Percentiles rank a stretch among this genome's conserved stretches.
phyloP scores from a whole-genome alignment of 768 basidiomycete species.

The Candolleomyces efflorescens region DNA sequence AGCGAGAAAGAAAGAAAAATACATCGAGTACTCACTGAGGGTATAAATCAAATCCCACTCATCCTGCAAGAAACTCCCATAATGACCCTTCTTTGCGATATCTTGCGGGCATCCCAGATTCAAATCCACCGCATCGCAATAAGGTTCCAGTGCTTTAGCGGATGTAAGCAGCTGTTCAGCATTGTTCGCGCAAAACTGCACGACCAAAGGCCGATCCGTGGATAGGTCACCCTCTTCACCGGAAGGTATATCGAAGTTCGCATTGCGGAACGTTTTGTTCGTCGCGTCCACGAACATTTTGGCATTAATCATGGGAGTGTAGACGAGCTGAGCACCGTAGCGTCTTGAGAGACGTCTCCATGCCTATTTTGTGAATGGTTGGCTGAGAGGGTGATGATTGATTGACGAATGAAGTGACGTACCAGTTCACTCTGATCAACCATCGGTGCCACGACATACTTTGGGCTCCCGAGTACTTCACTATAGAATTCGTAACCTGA shows the following conservation, averaged over 20 bases:
- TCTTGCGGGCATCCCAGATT: constrained; percentile 96
- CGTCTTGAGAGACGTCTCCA: constrained; percentile 82
- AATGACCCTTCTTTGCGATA: constrained; percentile 82
- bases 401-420: neutral
- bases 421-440: constrained; percentile 97
- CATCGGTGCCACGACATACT: constrained; percentile 95
- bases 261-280: constrained; percentile 53
- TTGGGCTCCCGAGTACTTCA: constrained; percentile 76
- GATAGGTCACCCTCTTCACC: constrained; percentile 81
- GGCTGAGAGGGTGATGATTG: neutral
- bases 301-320: constrained; percentile 98
- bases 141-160: constrained; percentile 68
- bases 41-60: constrained; percentile 88
- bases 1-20: neutral
- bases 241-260: constrained; percentile 61
- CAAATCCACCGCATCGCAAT: constrained; percentile 93
- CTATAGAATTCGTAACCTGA: constrained; percentile 82
- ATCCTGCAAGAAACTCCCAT: constrained; percentile 90
- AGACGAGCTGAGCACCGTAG: constrained; percentile 86
- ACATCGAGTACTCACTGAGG: constrained; percentile 50
- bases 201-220: constrained; percentile 78
- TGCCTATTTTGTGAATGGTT: constrained; percentile 52
- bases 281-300: constrained; percentile 66
- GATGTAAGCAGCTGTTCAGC: constrained; percentile 73
- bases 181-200: constrained; percentile 94